Evolutionary conservation across 768 basidiomycete species (phyloP).

Genomic region (Mycena belliarum): DNA sequence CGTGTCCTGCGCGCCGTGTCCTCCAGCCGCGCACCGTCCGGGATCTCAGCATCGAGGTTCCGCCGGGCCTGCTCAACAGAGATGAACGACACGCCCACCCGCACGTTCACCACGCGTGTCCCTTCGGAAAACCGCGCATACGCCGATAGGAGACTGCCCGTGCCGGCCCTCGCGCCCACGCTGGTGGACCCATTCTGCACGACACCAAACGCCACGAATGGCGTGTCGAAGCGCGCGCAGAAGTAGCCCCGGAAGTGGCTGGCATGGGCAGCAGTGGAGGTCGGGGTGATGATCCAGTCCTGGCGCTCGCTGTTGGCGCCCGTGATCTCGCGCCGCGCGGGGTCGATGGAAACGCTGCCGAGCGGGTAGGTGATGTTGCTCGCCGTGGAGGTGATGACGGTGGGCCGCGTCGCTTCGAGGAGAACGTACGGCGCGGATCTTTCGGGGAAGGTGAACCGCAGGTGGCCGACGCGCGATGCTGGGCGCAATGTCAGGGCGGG

Average conservation of each 20-base stretch:
- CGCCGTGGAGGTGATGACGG: constrained; percentile 44
- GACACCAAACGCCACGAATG: constrained; percentile 46
- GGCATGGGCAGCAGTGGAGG: constrained; percentile 29
- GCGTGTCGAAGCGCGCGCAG: constrained; percentile 46
- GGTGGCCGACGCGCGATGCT: constrained; percentile 68
- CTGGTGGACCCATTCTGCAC: constrained; percentile 38
- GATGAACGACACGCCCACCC: constrained; percentile 64
- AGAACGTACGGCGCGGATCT: constrained; percentile 43
- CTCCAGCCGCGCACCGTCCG: constrained; percentile 43
- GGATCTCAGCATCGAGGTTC: constrained; percentile 48
- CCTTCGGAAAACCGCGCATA: constrained; percentile 39
- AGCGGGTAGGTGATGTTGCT: constrained; percentile 41
- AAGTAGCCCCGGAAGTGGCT: constrained; percentile 41
- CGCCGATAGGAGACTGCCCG: constrained; percentile 43
- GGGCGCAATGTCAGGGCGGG: neutral
- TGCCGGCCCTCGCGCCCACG: constrained; percentile 25
- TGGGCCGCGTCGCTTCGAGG: constrained; percentile 56
- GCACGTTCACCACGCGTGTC: constrained; percentile 40
- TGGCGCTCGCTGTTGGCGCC: constrained; percentile 64
- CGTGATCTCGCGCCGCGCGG: constrained; percentile 45
- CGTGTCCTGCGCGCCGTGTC: constrained; percentile 45
- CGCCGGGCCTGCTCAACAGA: constrained; percentile 54
- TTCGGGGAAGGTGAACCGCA: constrained; percentile 55
- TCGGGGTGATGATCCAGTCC: constrained; percentile 56
- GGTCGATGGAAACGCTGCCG: constrained; percentile 48